Base-by-base conservation (phyloP, 257 asterid species). In the Nemophila menziesii region DNA sequence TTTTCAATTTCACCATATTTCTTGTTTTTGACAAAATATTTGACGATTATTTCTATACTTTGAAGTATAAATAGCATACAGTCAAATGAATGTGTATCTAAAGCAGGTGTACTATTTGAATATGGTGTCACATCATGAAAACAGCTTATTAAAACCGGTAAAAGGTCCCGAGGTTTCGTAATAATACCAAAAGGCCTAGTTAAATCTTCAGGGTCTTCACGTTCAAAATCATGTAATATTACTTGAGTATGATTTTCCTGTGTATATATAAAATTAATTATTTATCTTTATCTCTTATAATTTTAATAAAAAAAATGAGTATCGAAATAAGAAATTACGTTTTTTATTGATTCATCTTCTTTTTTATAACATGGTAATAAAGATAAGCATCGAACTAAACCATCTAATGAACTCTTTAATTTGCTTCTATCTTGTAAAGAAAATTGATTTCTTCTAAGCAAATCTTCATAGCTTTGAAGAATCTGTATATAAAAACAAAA, bases 61-160 rank as follows among this genome's bases (percentile, higher is more conserved):
- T 84, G 82, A 65, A 89, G 92, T 49, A 85, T 72, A 49, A 53
- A 55, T 47, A 72, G 84, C 87, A 84, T 57, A 61, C 96, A 81
- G 45, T 78, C 92, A 54, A 64, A 76, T 45, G 96, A 80, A 51
- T 55, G 94, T 33, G 50, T 50, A 52, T 81, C 96, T 42, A 70
- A 54, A 39, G 54, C 69, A 51, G 68, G 55, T 53, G 51, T 47
- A 51, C 63, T 58, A 48, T 66, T 70, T 54, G 67, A 43, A 66
- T 64, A 62, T 17, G 83, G 66, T 56, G 64, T 60, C 69, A 74
- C 74, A 62, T 79, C 92, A 46, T 57, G 79, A 60, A 81, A 84
- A 63, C 76, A 77, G 43, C 69, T 55, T 61, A 89, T 72, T n/a
- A 84, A 70, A 65, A 74, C 61, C 44, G 80, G 79, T 65, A 89